Conservation (phyloP, 441 rosid genomes). For the Pelargonium fulgidum region DNA sequence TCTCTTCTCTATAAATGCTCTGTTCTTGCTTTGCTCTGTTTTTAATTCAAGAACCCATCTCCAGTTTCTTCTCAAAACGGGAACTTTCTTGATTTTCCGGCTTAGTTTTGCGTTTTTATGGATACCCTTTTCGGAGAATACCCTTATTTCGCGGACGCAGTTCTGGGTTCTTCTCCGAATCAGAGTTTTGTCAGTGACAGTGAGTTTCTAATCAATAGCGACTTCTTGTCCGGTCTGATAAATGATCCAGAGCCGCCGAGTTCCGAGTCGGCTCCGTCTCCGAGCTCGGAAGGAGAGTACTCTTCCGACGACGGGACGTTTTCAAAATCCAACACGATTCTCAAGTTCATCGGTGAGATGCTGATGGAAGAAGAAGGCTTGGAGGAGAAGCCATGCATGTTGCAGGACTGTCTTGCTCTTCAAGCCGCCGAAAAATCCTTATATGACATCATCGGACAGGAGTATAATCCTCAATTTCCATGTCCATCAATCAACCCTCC, state of each 20-base stretch:
- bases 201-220: not conserved
- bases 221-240: not conserved
- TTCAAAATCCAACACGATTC: conserved; percentile 26
- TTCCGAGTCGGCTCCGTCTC: conserved; percentile 23
- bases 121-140: not conserved
- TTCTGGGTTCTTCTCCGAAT: not conserved
- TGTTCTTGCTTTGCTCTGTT: not conserved
- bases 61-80: no score
- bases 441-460: conserved; percentile 53
- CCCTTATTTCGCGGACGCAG: not conserved
- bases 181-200: not conserved
- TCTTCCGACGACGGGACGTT: conserved; percentile 20
- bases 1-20: not conserved
- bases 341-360: conserved; percentile 69
- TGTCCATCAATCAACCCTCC: not conserved
- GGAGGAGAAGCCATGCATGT: conserved; percentile 57
- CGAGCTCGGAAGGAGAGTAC: conserved; percentile 21
- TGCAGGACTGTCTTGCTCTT: conserved; percentile 70
- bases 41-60: no score
- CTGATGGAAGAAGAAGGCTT: conserved; percentile 68
- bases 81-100: no score
- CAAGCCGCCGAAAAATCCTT: conserved; percentile 81
- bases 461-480: conserved; percentile 22
- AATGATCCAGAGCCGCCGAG: conserved; percentile 3
- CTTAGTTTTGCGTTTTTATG: no score